Conservation (phyloP, 1,284 basidiomycete species). For the Trametes pubescens region DNA sequence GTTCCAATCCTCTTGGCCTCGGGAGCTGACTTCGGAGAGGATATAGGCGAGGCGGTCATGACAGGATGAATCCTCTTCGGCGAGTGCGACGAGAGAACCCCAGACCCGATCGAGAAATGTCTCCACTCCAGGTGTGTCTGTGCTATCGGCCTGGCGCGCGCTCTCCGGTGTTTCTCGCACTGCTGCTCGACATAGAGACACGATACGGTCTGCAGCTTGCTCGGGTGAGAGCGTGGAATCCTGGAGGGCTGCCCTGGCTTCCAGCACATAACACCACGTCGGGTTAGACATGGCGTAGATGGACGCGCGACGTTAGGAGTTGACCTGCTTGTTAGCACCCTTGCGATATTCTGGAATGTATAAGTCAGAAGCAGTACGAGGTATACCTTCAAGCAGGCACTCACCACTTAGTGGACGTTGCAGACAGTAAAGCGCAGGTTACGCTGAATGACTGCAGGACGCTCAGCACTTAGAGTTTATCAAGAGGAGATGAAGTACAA, state of each 20-base stretch:
- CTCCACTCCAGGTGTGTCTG: neutral
- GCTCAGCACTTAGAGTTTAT: too few species aligned
- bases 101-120: neutral
- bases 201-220: neutral
- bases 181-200: neutral
- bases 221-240: neutral
- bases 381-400: too few species aligned
- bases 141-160: neutral
- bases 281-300: too few species aligned
- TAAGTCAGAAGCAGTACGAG: too few species aligned
- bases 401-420: too few species aligned
- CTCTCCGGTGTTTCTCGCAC: neutral
- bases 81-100: neutral
- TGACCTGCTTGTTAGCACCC: neutral
- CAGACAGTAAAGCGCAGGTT: too few species aligned
- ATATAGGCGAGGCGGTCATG: conserved; percentile 4
- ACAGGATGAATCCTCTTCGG: neutral
- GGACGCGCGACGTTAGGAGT: too few species aligned
- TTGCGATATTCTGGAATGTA: too few species aligned
- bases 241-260: neutral
- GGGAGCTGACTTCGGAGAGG: neutral
- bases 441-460: too few species aligned
- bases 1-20: neutral
- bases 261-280: neutral
- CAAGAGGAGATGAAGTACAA: too few species aligned